Evolutionary conservation across 208 protist genomes (phyloP).

Genomic region (Leishmania braziliensis): DNA sequence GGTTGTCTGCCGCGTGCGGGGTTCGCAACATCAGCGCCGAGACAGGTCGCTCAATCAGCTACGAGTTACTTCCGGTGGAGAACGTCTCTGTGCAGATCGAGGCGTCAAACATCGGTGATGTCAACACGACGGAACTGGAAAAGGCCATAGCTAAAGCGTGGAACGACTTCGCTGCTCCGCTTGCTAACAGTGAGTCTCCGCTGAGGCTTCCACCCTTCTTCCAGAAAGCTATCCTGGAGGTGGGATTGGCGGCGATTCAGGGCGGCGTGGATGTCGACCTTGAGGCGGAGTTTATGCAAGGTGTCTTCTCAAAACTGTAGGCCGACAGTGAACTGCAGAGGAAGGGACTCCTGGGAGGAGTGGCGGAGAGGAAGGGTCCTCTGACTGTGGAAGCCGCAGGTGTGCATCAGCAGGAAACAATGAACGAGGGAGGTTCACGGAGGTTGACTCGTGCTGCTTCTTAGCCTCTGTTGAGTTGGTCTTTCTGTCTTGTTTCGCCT

Average conservation of each 20-base stretch:
- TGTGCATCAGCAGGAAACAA: neutral
- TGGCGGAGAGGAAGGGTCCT: neutral
- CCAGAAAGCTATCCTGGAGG: constrained; percentile 27
- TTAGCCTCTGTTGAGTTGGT: neutral
- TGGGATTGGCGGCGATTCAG: constrained; percentile 21
- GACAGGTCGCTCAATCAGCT: constrained; percentile 17
- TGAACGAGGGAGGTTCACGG: neutral
- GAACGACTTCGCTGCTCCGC: constrained; percentile 37
- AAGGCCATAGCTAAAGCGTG: constrained; percentile 20
- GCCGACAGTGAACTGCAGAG: neutral
- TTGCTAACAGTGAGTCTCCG: constrained; percentile 39
- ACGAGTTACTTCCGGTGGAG: constrained; percentile 28
- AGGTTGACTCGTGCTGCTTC: neutral
- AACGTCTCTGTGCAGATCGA: constrained; percentile 34
- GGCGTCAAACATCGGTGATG: constrained; percentile 46
- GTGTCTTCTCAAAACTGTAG: neutral
- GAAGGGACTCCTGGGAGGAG: neutral
- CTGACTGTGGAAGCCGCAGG: neutral
- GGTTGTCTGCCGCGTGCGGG: constrained; percentile 5
- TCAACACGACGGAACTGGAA: constrained; percentile 28
- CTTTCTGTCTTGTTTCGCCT: neutral
- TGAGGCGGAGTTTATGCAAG: neutral
- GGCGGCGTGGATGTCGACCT: constrained; percentile 33
- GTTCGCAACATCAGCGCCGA: constrained; percentile 32
- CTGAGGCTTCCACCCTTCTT: constrained; percentile 33